Conservation (phyloP, 805 yeast genomes). For the Ascoidea rubescens region DNA sequence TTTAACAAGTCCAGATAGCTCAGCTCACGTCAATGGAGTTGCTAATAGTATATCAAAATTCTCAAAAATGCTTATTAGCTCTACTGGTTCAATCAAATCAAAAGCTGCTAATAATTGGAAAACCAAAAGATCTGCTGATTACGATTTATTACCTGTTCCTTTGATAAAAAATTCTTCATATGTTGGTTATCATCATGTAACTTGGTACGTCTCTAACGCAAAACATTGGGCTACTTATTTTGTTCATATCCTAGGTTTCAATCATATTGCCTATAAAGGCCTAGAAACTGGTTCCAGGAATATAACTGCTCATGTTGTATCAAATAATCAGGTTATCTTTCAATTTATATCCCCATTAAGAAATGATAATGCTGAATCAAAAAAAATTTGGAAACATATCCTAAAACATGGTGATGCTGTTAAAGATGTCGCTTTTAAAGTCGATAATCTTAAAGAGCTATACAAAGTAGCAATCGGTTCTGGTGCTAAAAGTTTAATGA, state of each 20-base stretch:
- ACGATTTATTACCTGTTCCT: no score
- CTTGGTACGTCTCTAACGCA: conserved; percentile 65
- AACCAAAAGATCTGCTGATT: no score
- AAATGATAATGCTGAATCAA: conserved; percentile 12
- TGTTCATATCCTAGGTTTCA: conserved; percentile 46
- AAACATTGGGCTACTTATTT: conserved; percentile 45
- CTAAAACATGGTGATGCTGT: conserved; percentile 64
- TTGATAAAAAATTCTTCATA: conserved; percentile 1
- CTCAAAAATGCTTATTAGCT: no score
- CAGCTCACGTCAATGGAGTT: no score
- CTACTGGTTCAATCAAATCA: no score
- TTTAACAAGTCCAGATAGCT: no score
- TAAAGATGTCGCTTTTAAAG: conserved; percentile 62
- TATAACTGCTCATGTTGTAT: conserved; percentile 44
- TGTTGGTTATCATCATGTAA: conserved; percentile 47
- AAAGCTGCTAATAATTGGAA: no score
- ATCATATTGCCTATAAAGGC: conserved; percentile 46
- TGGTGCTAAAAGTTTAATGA: conserved; percentile 34
- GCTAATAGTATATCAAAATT: no score
- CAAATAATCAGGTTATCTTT: conserved; percentile 39
- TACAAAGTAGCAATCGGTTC: conserved; percentile 30
- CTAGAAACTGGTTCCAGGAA: conserved; percentile 53
- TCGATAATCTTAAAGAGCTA: conserved; percentile 31
- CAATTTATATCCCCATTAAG: conserved; percentile 27
- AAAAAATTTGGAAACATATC: conserved; percentile 32